Evolutionary conservation across 495 filamentous ascomycete genomes (phyloP), one percentile per base, ranked within the genome.

Genomic region (Xylaria palmicola): DNA sequence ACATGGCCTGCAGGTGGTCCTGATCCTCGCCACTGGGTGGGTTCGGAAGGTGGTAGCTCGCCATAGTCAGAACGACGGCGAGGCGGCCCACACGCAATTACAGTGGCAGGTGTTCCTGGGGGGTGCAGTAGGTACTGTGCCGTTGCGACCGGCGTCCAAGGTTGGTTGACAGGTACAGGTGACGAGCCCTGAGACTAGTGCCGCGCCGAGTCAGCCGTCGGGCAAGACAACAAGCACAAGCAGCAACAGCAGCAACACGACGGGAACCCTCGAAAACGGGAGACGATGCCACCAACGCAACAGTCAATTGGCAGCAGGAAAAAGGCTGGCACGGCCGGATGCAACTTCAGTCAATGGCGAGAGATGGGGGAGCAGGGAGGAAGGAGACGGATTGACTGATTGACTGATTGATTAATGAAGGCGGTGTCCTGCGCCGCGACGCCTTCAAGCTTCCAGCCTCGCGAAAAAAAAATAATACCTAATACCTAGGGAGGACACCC

Each of bases 11-110:
- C 61, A 72, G 63, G 55, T 62, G 60, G 59, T 65, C 65, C 53
- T 63, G 51, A 48, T 67, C 67, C 40, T 64, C 60, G 56, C 71
- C 72, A 67, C 75, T 69, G 20, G 69, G 68, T 72, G 75, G 65
- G 67, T 71, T 72, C 43, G 49, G 15, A 30, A 12, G 54, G 19
- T 55, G 36, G 68, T 78, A 79, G 73, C 65, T 71, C 63, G 78
- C 74, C 78, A 80, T 80, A 68, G 56, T 67, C 63, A 59, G 53
- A 60, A 30, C 17, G 52, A 57, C 51, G 40, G 43, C 52, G 43
- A 51, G 26, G 34, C 22, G 43, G 44, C 60, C 52, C 60, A 62
- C 60, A 49, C 41, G 57, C 34, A 53, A 41, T 10, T 6, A 20
- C 48, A 45, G 39, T 49, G 32, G n/a, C 36, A 10, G 6, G 4